Conservation (phyloP, 2,329 filamentous ascomycete genomes). For the Thielaviopsis ethacetica region DNA sequence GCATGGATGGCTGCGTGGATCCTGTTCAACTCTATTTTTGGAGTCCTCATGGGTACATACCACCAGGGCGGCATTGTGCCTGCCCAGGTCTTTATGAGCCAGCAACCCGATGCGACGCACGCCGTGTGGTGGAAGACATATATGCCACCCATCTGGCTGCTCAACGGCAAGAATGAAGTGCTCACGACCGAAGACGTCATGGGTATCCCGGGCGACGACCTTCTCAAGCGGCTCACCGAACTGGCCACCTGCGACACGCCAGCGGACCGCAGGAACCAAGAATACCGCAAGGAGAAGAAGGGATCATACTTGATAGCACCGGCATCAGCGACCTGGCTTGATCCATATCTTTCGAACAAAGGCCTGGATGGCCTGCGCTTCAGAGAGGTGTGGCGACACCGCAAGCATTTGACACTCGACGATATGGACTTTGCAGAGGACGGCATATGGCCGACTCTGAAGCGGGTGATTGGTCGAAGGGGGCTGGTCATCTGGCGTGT, state of each 20-base stretch:
- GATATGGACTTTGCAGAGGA: constrained; percentile 68
- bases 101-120: constrained; percentile 49
- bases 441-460: constrained; percentile 55
- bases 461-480: constrained; percentile 47
- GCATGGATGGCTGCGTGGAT: constrained; percentile 48
- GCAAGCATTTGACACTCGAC: constrained; percentile 57
- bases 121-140: constrained; percentile 81
- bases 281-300: constrained; percentile 43
- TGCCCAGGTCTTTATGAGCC: constrained; percentile 57
- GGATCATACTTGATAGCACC: constrained; percentile 60
- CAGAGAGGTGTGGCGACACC: constrained; percentile 53
- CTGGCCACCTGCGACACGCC: constrained; percentile 48
- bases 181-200: constrained; percentile 59
- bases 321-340: constrained; percentile 52
- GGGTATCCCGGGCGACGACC: constrained; percentile 44
- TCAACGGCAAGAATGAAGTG: constrained; percentile 59
- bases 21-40: constrained; percentile 50
- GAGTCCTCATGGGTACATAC: constrained; percentile 61
- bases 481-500: constrained; percentile 48
- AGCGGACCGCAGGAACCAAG: constrained; percentile 35
- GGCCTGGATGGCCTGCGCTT: constrained; percentile 44
- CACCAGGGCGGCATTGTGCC: constrained; percentile 68
- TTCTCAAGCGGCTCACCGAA: constrained; percentile 41
- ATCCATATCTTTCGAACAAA: constrained; percentile 44
- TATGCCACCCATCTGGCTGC: constrained; percentile 63